These are phyloP conservation scores for Diaporthe sp. DNA, from an alignment of 2,329 filamentous ascomycete species.

Conservation along the genomic window DNA sequence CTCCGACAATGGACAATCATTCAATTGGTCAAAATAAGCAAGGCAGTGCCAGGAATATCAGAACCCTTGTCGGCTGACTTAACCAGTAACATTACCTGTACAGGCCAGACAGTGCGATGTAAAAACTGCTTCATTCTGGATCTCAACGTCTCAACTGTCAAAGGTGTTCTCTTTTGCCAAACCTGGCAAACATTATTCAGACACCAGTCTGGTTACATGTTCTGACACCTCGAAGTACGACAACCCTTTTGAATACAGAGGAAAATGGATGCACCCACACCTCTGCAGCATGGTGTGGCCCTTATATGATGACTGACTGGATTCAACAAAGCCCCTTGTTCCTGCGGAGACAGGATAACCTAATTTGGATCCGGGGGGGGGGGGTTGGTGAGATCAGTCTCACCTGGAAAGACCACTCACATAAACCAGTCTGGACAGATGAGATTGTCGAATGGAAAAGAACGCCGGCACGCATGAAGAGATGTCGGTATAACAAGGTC, in stretches of 20 bases:
- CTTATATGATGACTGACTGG: too few relatives aligned
- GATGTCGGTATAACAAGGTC: background rate
- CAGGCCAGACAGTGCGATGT: background rate
- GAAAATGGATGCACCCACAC: too few relatives aligned
- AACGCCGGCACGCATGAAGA: background rate
- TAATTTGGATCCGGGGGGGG: too few relatives aligned
- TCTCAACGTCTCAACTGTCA: background rate
- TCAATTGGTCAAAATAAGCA: background rate
- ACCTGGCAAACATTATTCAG: background rate
- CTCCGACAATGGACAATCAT: background rate
- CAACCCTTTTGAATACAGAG: too few relatives aligned
- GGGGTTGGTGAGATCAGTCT: background rate
- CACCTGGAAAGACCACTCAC: background rate
- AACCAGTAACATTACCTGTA: background rate
- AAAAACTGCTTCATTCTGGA: background rate
- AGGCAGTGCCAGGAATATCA: background rate
- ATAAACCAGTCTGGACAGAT: background rate
- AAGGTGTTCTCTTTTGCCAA: background rate
- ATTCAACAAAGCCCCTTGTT: too few relatives aligned
- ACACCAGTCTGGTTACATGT: background rate
- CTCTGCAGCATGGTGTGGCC: too few relatives aligned
- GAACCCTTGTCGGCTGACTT: background rate
- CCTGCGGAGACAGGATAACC: background rate
- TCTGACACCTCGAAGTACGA: background rate
- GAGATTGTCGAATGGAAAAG: background rate